Conservation (phyloP, 495 filamentous ascomycete genomes). For the Pyronema omphalodes region DNA sequence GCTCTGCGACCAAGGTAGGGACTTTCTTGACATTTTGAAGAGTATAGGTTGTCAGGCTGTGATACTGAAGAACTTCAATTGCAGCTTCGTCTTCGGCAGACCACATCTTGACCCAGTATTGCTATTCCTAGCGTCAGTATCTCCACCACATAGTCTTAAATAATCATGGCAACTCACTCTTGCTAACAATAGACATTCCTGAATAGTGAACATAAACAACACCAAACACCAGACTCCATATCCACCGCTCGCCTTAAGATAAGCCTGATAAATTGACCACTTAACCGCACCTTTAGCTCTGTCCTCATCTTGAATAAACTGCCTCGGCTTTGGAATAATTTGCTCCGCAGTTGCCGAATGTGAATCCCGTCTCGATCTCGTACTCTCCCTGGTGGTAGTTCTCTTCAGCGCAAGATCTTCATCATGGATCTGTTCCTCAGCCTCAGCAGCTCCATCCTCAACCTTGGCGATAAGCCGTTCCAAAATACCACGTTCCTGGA, state of each 20-base stretch:
- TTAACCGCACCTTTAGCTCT: constrained; percentile 48
- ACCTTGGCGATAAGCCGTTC: constrained; percentile 41
- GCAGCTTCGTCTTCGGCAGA: constrained; percentile 6
- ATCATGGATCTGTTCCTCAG: constrained; percentile 7
- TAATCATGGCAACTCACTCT: constrained; percentile 22
- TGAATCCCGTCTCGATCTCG: background rate
- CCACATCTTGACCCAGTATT: constrained; percentile 22
- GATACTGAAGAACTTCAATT: constrained; percentile 1
- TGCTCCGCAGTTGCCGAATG: constrained; percentile 2
- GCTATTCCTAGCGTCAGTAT: constrained; percentile 2
- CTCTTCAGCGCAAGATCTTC: constrained; percentile 8
- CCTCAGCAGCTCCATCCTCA: constrained; percentile 26
- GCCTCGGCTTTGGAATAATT: constrained; percentile 29
- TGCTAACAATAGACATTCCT: constrained; percentile 34
- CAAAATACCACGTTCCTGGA: constrained; percentile 37
- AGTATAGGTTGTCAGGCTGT: constrained; percentile 11
- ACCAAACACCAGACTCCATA: constrained; percentile 37
- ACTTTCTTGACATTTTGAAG: constrained; percentile 6
- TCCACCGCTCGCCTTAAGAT: constrained; percentile 48
- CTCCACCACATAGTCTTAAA: background rate
- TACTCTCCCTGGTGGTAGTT: constrained; percentile 12
- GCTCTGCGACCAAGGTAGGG: constrained; percentile 8
- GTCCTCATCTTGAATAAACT: constrained; percentile 58
- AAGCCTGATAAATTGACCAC: constrained; percentile 41
- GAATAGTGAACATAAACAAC: constrained; percentile 33